Evolutionary conservation across 768 basidiomycete species (phyloP), one percentile per base, ranked within the genome.

Genomic region (Grammothele lineata): DNA sequence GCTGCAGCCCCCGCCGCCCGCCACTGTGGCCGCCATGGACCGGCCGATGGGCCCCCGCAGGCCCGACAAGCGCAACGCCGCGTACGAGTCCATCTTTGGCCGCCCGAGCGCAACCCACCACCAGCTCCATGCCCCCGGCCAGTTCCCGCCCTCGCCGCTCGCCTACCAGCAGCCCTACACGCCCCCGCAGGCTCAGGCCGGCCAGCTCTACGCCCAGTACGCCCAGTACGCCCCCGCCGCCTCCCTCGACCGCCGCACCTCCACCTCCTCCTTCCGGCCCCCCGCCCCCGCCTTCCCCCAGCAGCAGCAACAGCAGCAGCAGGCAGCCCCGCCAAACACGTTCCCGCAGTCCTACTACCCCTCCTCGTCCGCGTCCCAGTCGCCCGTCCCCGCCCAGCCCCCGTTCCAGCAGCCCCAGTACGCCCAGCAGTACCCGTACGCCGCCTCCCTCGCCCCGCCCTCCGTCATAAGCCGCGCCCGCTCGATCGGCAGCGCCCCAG

Each of bases 81-180:
- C 89, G 37, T 92, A 90, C 70, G 86, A 91, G 66, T 80, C 83
- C 60, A 91, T 92, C 69, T 92, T 92, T 66, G 88, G 88, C 21
- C 77, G 89, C 21, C 85, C 87, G 42, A 78, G 79, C 41, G 68
- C 73, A 37, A 54, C 70, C 25, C 80, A 81, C 63, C 83, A 81
- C 56, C 66, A 70, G 25, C 41, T 56, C 38, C 44, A 56, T 43
- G 57, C 55, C 33, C 55, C 58, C 42, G 57, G 60, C 53, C 57
- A 61, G 55, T 41, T 17, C 15, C 14, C 45, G 54, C 46, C 51
- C 43, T 59, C 58, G 48, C 65, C 66, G 27, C 70, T 74, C 46
- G 62, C 64, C 17, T 69, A 72, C 47, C 70, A 66, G 32, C 63
- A 67, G 40, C 68, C 72, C 51, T 30, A 42, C 14, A 19, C 18